phyloP scores from a whole-genome alignment of 2,329 filamentous ascomycete genomes.

The Paracorniculantispora psalliotae region DNA sequence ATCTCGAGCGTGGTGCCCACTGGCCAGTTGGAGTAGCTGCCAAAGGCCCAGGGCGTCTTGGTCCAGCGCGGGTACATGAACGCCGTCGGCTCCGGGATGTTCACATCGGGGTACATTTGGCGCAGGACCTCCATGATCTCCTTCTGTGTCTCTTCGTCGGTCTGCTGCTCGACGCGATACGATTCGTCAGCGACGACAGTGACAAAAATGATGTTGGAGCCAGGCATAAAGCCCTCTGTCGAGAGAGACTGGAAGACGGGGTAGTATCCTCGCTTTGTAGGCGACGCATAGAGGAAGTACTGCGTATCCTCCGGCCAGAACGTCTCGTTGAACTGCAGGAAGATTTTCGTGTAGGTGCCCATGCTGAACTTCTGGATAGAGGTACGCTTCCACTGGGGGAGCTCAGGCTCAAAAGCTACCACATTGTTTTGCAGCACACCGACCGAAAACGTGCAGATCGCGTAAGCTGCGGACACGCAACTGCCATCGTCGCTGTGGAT shows the following conservation, averaged over 20 bases:
- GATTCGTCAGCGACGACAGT: constrained; percentile 55
- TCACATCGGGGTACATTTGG: constrained; percentile 54
- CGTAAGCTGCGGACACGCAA: constrained; percentile 56
- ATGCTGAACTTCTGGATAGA: constrained; percentile 62
- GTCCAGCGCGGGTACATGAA: constrained; percentile 60
- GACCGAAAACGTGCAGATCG: constrained; percentile 62
- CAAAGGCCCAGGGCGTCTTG: constrained; percentile 40
- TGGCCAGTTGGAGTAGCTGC: constrained; percentile 66
- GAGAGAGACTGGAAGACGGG: constrained; percentile 62
- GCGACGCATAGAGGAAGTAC: constrained; percentile 42
- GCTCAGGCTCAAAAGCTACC: constrained; percentile 51
- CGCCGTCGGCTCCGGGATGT: constrained; percentile 53
- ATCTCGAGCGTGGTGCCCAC: constrained; percentile 56
- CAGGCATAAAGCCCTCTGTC: constrained; percentile 51
- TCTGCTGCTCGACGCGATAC: constrained; percentile 54
- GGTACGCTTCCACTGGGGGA: constrained; percentile 60
- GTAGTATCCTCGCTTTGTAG: constrained; percentile 36
- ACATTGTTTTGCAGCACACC: constrained; percentile 61
- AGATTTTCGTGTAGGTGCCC: constrained; percentile 70
- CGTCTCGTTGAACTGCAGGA: constrained; percentile 61
- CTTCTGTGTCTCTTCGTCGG: constrained; percentile 50
- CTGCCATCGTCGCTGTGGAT: constrained; percentile 48
- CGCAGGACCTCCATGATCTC: constrained; percentile 55
- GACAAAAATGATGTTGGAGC: constrained; percentile 60
- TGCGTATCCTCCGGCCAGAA: constrained; percentile 53